Percentiles rank a stretch among this genome's conserved stretches.
These are phyloP conservation scores for Lasiodiplodia sp. DNA, from an alignment of 2,329 filamentous ascomycete genomes.

Conservation along the genomic window DNA sequence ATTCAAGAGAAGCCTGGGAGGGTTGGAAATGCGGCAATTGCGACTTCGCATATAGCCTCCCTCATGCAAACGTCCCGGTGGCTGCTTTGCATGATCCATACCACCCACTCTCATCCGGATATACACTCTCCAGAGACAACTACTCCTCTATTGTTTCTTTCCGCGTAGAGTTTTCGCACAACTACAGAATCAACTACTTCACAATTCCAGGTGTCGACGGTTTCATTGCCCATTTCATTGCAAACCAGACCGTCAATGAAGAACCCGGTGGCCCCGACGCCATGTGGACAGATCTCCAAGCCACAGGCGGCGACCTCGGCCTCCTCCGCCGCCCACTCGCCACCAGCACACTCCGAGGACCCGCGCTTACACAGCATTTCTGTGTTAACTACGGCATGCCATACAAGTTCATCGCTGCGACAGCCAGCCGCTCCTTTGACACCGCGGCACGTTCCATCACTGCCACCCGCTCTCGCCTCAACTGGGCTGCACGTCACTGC, in stretches of 20 bases:
- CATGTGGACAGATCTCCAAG: slow-evolving; percentile 61
- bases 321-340: slow-evolving; percentile 35
- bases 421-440: slow-evolving; percentile 42
- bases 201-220: slow-evolving; percentile 55
- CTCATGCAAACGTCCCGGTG: slow-evolving; percentile 41
- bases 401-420: slow-evolving; percentile 70
- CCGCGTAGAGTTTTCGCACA: slow-evolving; percentile 44
- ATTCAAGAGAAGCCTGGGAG: slow-evolving; percentile 65
- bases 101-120: slow-evolving; percentile 44
- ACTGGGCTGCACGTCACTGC: slow-evolving; percentile 61
- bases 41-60: slow-evolving; percentile 52
- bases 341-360: slow-evolving; percentile 44
- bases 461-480: slow-evolving; percentile 59
- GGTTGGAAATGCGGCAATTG: slow-evolving; percentile 70
- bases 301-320: slow-evolving; percentile 44
- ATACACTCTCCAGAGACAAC: slow-evolving; percentile 42
- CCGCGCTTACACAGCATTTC: slow-evolving; percentile 61
- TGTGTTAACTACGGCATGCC: slow-evolving; percentile 66
- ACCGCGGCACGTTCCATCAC: slow-evolving; percentile 53
- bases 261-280: slow-evolving; percentile 65
- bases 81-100: slow-evolving; percentile 44
- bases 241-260: slow-evolving; percentile 61
- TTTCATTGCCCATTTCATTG: slow-evolving; percentile 63
- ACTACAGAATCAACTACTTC: slow-evolving; percentile 55
- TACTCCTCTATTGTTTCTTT: slow-evolving; percentile 43